Base-by-base conservation (phyloP, 768 basidiomycete genomes). In the Aureoboletus auriporus region DNA sequence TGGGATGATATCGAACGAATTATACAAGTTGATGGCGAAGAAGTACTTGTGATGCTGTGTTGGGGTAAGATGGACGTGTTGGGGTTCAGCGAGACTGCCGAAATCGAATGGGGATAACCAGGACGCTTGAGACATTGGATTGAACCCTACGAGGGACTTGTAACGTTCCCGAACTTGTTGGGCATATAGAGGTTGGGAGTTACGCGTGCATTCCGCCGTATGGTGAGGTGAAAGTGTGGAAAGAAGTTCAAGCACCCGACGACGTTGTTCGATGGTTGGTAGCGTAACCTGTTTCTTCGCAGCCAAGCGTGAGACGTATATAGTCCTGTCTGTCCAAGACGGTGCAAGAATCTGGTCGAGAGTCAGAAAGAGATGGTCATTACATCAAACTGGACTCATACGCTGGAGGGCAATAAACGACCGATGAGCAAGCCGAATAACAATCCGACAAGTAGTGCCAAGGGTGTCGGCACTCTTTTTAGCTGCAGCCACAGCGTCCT, bases 21-120 rank as follows among this genome's bases (percentile, higher is more conserved):
- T 99, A 78, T 97, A 97, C 50, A 98, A 76, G 71, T 99, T 99
- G 78, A 99, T 98, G 51, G 93, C 95, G 69, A 99, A 96, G 71
- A 92, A 98, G 68, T 98, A 99, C 67, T 99, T 98, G 81, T 99
- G 96, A 55, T 86, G 80, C 61, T 75, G 76, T 10, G 76, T 64
- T 26, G 74, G 66, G 16, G 67, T 56, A 17, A 64, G 66, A 40
- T 68, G 63, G 57, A 61, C 67, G 46, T 69, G 68, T 38, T 73
- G 69, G 23, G 66, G 59, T 48, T 71, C 69, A 49, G 76, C 71
- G 30, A 77, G 71, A 48, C 61, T 56, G 41, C 63, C 62, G 45
- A 74, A 47, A n/a, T 82, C 78, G 39, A 84, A 65, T 2, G 71
- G 66, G 39, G 78, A 72, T 37, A 86, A 60, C 85, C 86, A 89